Conservation (phyloP, 2,329 filamentous ascomycete genomes). For the Colletotrichum graminicola region DNA sequence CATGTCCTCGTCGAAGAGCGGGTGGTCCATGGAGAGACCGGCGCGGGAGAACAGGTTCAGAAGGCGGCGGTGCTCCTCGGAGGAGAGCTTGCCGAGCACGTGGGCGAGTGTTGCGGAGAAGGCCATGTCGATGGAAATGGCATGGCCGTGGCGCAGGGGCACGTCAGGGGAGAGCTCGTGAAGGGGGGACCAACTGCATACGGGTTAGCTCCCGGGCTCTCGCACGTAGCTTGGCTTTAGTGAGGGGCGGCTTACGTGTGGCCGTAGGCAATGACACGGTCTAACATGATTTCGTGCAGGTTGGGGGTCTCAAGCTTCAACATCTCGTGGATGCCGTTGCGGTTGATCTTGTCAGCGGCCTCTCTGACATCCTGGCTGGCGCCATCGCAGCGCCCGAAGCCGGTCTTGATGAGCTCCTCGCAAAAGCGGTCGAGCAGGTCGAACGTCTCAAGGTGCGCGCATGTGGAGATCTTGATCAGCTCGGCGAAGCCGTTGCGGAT, state of each 20-base stretch:
- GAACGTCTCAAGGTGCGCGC: constrained; percentile 75
- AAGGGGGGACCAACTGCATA: constrained; percentile 73
- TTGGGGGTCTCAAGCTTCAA: constrained; percentile 80
- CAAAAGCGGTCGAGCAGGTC: constrained; percentile 77
- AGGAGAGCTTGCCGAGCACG: constrained; percentile 69
- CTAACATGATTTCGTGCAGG: constrained; percentile 78
- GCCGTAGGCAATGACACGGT: constrained; percentile 79
- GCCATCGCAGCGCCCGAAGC: constrained; percentile 72
- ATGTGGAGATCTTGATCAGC: constrained; percentile 81
- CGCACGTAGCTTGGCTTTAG: constrained; percentile 29
- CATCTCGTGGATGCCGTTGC: constrained; percentile 79
- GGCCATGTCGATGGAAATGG: constrained; percentile 82
- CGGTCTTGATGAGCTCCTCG: constrained; percentile 73
- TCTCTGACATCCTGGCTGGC: constrained; percentile 66
- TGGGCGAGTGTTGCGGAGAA: constrained; percentile 78
- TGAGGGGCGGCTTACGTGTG: constrained; percentile 66
- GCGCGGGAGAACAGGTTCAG: constrained; percentile 77
- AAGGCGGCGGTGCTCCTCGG: constrained; percentile 71
- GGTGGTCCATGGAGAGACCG: constrained; percentile 79
- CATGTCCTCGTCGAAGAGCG: constrained; percentile 74
- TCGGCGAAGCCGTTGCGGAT: constrained; percentile 81
- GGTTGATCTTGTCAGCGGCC: constrained; percentile 76
- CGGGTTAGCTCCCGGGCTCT: background rate
- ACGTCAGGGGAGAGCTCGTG: constrained; percentile 78
- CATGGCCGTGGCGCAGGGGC: constrained; percentile 78